Evolutionary conservation across 2,329 filamentous ascomycete species (phyloP), one percentile per base, ranked within the genome.

Genomic region (Alternaria brassicae): DNA sequence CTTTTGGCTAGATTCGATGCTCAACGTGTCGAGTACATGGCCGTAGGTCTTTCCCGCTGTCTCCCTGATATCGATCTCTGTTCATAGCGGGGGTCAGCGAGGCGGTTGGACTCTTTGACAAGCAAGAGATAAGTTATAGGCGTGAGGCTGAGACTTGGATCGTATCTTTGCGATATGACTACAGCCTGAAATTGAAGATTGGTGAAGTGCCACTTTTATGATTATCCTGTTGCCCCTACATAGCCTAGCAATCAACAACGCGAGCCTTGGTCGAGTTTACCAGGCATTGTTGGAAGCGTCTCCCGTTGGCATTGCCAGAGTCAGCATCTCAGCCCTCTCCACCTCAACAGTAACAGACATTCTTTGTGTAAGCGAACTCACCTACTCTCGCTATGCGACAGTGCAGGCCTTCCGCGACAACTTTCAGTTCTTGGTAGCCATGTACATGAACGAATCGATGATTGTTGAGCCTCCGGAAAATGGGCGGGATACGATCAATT

Each of bases 391-490:
- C 12, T 49, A 58, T 10, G 55, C 19, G 19, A 51, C 58, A 6
- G 34, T 62, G 10, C 37, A 50, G 9, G 63, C 59, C 6, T 23
- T 64, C 30, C 60, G 53, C 2, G 34, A 54, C 13, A 64, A 62
- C 30, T 61, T 60, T 15, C 47, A n/a, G 1, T 58, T 67, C 40
- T 56, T 69, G 13, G 49, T 40, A 32, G 47, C 28, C 17, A 60
- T 69, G 58, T 69, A 67, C 32, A 40, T 65, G 30, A 51, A 61
- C 23, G 53, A 59, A 12, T 41, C 51, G 1, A 27, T 34, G 2
- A 28, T 68, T 12, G 5, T 47, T 23, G 40, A 60, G 27, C 61
- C 66, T 12, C 66, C 63, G 7, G 28, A 55, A 28, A 37, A 42
- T 7, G 61, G 63, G 12, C 65, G 63, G 60, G 17, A 56, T 23